A percentile compares a stretch with the other conserved stretches of the same genome.
phyloP scores from a whole-genome alignment of 768 basidiomycete species.

The Hypholoma sublateritium region DNA sequence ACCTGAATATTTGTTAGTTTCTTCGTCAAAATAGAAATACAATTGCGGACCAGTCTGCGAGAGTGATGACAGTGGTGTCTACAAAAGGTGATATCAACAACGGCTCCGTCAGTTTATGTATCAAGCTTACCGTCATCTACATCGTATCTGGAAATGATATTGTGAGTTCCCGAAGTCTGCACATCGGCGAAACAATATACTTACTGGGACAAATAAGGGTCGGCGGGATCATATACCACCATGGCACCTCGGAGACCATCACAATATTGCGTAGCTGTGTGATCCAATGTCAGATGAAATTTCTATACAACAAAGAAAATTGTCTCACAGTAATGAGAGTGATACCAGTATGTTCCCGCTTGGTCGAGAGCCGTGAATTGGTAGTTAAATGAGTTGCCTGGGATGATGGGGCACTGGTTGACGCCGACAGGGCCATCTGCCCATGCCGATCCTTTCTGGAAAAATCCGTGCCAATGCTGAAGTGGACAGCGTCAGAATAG shows the following conservation, averaged over 20 bases:
- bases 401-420: slow-evolving; percentile 40
- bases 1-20: slow-evolving; percentile 26
- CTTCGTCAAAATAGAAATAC: not conserved
- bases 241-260: slow-evolving; percentile 48
- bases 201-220: slow-evolving; percentile 19
- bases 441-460: slow-evolving; percentile 33
- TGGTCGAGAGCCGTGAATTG: slow-evolving; percentile 26
- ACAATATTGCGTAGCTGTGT: slow-evolving; percentile 48
- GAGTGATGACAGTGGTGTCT: slow-evolving; percentile 27
- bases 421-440: slow-evolving; percentile 40
- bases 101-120: not conserved
- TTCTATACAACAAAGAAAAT: not conserved
- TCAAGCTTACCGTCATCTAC: slow-evolving; percentile 37
- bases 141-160: slow-evolving; percentile 19
- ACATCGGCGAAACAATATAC: not conserved
- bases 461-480: slow-evolving; percentile 48
- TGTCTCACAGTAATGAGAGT: slow-evolving; percentile 30
- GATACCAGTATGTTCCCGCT: slow-evolving; percentile 47
- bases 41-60: slow-evolving; percentile 28
- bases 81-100: slow-evolving; percentile 3
- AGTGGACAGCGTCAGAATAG: not conserved
- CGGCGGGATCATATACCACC: slow-evolving; percentile 23
- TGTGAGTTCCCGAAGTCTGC: not conserved
- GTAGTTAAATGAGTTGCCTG: slow-evolving; percentile 32
- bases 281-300: slow-evolving; percentile 11